Base-by-base conservation (phyloP, 2,329 filamentous ascomycete species). In the Orbilia oligospora region DNA sequence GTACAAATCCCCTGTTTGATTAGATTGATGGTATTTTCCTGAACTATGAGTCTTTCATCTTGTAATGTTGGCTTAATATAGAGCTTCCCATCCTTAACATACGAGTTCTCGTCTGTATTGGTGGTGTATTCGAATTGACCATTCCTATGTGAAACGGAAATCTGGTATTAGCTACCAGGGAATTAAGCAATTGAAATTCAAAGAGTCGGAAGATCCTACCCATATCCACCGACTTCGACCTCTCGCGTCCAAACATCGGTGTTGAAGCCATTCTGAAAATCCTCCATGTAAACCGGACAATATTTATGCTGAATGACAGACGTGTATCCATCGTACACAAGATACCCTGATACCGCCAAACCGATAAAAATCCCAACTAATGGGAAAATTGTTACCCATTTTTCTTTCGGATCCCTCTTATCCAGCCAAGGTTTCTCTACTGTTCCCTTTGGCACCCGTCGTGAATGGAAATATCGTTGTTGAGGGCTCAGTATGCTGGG, bases 331-430 rank as follows among this genome's bases (percentile, higher is more conserved):
- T 94, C 91, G 87, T 90, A 96, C 58, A 96, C 86, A 53, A 96
- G 85, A 82, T 94, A 89, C 0, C 87, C 92, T 0, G 91, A 89
- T 48, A 94, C 85, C 1, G 84, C 88, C 41, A 95, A 83, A 14
- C 93, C 93, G 14, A 94, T 78, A 2, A 90, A 58, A 63, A 96
- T 89, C 56, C 92, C 93, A 24, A 93, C 83, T 49, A 94, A 83
- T 1, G 93, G 93, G 72, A 97, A 88, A 80, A 95, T 93, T 1
- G 91, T 94, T 8, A 93, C 90, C 93, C 93, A 96, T 86, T 93
- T 96, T 87, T 95, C 92, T 83, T 90, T 91, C 12, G 91, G 90
- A 81, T 94, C 91, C 72, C 87, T 90, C 83, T 90, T 91, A n/a
- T 88, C 85, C 46, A 91, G 85, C 93, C 93, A 96, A 12, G 93